Evolutionary conservation across 108 stramenopile species (phyloP).

Genomic region (Phaeodactylum tricornutum): DNA sequence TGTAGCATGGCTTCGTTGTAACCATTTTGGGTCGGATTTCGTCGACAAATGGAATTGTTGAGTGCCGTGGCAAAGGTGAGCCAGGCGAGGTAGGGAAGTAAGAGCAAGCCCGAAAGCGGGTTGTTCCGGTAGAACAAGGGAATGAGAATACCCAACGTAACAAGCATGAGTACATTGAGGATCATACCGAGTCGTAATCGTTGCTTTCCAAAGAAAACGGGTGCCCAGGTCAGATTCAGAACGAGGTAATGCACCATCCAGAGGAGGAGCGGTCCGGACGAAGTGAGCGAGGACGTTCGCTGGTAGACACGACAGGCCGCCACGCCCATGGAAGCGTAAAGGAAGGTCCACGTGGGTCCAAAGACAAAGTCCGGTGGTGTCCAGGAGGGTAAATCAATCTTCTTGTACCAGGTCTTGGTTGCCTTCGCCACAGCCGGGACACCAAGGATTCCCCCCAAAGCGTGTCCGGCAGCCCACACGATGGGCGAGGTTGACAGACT

Average conservation of each 20-base stretch:
- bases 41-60: slow-evolving; percentile 36
- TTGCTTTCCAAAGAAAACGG: slow-evolving; percentile 49
- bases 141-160: slow-evolving; percentile 25
- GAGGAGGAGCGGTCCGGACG: slow-evolving; percentile 9
- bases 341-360: slow-evolving; percentile 49
- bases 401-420: slow-evolving; percentile 37
- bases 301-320: slow-evolving; percentile 21
- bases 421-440: slow-evolving; percentile 37
- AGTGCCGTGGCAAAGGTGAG: slow-evolving; percentile 45
- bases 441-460: slow-evolving; percentile 27
- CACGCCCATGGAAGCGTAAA: slow-evolving; percentile 55
- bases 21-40: slow-evolving; percentile 2
- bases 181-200: slow-evolving; percentile 25
- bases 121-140: slow-evolving; percentile 21
- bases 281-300: not conserved
- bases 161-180: slow-evolving; percentile 29
- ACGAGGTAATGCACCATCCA: slow-evolving; percentile 36
- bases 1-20: slow-evolving; percentile 1
- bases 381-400: slow-evolving; percentile 40
- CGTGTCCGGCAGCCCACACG: slow-evolving; percentile 15
- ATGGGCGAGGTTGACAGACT: too few species aligned
- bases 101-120: slow-evolving; percentile 23
- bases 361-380: slow-evolving; percentile 55
- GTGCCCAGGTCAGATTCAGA: slow-evolving; percentile 55
- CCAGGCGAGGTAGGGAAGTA: slow-evolving; percentile 54